Evolutionary conservation across 495 filamentous ascomycete genomes (phyloP), one percentile per base, ranked within the genome.

Genomic region (Haplographium delicatum): DNA sequence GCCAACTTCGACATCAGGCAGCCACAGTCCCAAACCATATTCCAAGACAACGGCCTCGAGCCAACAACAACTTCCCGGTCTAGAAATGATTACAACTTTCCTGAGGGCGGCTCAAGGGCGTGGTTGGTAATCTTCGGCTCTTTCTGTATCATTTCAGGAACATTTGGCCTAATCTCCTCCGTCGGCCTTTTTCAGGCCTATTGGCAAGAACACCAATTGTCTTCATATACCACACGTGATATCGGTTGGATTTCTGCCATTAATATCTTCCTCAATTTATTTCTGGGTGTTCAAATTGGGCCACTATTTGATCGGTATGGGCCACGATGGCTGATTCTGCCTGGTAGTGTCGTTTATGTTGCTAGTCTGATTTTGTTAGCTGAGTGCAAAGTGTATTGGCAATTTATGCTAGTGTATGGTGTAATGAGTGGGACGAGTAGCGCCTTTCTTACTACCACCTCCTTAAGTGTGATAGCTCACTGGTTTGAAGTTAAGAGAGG

Each of bases 211-310:
- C 64, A 85, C 58, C 81, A 86, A 62, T 70, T 86, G 13, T 61
- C 67, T 1, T 53, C 65, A 13, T 75, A 82, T 65, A 71, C 57
- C 34, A 62, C 75, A 4, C 71, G 74, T 11, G 72, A 80, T 47
- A 77, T 85, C 22, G 81, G 81, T 38, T 85, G 81, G 83, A 81
- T 86, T 50, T 76, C 79, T 13, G 78, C 77, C 23, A 60, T 80
- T 1, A 77, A 84, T 25, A 67, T 82, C 22, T 85, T 84, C 50
- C 67, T 84, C 18, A 78, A 81, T 10, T 73, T 84, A 25, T 82
- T 83, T 46, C 67, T 79, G 6, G 83, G 82, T 5, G 76, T 84
- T 5, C 80, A 84, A 57, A 74, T 82, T 33, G 83, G 83, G 2
- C 81, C 83, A n/a, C 55, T 86, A 4, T 86, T 86, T 47, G 83